Base-by-base conservation (phyloP, 495 filamentous ascomycete genomes). In the Annulohypoxylon maeteangense region DNA sequence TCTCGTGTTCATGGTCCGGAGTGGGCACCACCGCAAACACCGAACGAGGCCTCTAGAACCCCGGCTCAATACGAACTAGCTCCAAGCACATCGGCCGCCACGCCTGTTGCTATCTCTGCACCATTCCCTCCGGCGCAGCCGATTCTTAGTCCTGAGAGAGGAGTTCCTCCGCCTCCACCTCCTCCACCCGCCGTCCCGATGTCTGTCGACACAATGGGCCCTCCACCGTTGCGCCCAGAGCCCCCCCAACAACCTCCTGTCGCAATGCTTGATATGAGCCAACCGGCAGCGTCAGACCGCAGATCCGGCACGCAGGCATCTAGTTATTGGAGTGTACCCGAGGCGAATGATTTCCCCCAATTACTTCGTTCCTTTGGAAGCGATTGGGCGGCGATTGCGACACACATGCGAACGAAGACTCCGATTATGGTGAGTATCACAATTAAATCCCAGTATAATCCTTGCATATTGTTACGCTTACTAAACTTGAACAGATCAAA, bases 261-360 rank as follows among this genome's bases (percentile, higher is more conserved):
- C 38, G 55, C 79, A 47, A 77, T 77, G 7, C 81, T 84, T 65
- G 81, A 85, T 65, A 71, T 85, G 70, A 45, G 80, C 8, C 78
- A 74, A 47, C 47, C 81, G 25, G 50, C 74, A 7, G 79, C 74
- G 31, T 75, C 79, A 20, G 82, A 85, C 36, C 84, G 81, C 36
- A 81, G 75, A 60, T 78, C 87, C 40, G 83, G 84, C n/a, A 81
- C 85, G 4, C 77, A 86, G 60, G 88, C 93, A 6, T 97, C 93
- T 1, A 98, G 95, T 76, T 99, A 99, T 79, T 99, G 95, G 95
- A 98, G 95, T 68, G 95, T 98, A 25, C 90, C 92, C 1, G 95
- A 99, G 78, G 87, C 91, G 31, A 89, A 83, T 22, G 93, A 98
- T 76, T 98, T 99, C 75, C 89, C 89, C 0, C 85, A 84, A 25